Percentiles rank a stretch among this genome's conserved stretches.
Evolutionary conservation across 441 rosid genomes (phyloP).

Genomic region (Pelargonium hybrid): DNA sequence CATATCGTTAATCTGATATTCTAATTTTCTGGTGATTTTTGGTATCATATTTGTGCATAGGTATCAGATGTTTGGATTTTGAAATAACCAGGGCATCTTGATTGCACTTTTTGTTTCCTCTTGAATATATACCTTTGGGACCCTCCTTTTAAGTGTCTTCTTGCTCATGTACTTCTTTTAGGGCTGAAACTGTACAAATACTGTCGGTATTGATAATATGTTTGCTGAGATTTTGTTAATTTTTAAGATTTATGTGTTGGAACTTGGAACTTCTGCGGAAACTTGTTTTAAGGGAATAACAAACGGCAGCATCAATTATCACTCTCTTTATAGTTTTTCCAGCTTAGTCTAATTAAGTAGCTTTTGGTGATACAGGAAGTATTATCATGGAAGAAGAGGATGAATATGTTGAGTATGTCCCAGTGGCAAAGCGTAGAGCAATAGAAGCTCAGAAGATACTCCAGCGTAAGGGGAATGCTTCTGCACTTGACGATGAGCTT

Average conservation of each 20-base stretch:
- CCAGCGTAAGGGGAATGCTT: slow-evolving; percentile 58
- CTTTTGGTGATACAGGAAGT: slow-evolving; percentile 11
- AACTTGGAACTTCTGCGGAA: background rate
- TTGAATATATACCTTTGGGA: no score
- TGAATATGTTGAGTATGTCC: slow-evolving; percentile 64
- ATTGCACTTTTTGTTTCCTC: no score
- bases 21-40: background rate
- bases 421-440: slow-evolving; percentile 74
- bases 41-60: background rate
- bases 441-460: slow-evolving; percentile 66
- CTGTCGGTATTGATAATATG: background rate
- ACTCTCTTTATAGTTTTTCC: background rate
- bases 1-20: slow-evolving; percentile 19
- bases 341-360: background rate
- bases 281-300: background rate
- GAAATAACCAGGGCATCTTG: background rate
- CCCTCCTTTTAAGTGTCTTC: no score
- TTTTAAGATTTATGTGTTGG: background rate
- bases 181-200: background rate
- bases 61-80: background rate
- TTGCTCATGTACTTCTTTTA: no score
- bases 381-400: slow-evolving; percentile 58
- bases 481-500: slow-evolving; percentile 46
- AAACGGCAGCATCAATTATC: background rate
- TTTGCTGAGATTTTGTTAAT: background rate